These are phyloP conservation scores for Sapria himalayana DNA, from an alignment of 345 rosid species.

Conservation along the genomic window DNA sequence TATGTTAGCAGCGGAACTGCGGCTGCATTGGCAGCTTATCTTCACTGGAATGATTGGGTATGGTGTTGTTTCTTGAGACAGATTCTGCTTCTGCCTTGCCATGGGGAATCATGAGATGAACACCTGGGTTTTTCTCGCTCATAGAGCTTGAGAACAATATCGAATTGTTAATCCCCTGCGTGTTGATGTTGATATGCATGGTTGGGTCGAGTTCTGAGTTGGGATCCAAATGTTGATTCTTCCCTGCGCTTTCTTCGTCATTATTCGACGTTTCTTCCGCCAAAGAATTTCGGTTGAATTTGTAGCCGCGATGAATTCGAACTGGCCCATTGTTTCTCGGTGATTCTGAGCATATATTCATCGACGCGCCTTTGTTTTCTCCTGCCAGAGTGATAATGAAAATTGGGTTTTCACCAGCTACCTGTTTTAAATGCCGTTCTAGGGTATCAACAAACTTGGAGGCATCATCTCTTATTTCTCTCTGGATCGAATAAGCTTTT, in stretches of 20 bases:
- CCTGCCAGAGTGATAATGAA: slow-evolving; percentile 48
- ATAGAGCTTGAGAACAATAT: slow-evolving; percentile 35
- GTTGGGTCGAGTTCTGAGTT: slow-evolving; percentile 14
- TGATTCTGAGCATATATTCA: slow-evolving; percentile 30
- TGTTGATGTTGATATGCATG: slow-evolving; percentile 36
- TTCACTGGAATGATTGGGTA: too few relatives aligned
- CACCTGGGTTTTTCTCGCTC: slow-evolving; percentile 39
- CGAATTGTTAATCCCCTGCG: slow-evolving; percentile 53
- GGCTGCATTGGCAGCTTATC: too few relatives aligned
- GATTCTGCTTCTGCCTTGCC: slow-evolving; percentile 9
- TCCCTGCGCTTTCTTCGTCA: slow-evolving; percentile 21
- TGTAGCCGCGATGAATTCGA: slow-evolving; percentile 43
- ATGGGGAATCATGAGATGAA: slow-evolving; percentile 21
- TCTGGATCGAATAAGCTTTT: slow-evolving; percentile 21
- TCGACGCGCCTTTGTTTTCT: slow-evolving; percentile 71
- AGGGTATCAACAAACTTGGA: slow-evolving; percentile 37
- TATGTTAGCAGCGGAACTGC: too few relatives aligned
- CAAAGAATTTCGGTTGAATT: slow-evolving; percentile 38
- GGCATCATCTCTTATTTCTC: slow-evolving; percentile 37
- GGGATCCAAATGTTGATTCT: slow-evolving; percentile 10
- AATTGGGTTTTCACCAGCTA: slow-evolving; percentile 18
- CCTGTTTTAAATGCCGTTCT: slow-evolving; percentile 19
- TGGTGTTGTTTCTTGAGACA: too few relatives aligned
- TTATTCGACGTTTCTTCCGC: slow-evolving; percentile 32
- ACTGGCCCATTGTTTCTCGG: slow-evolving; percentile 23